Percentiles rank a stretch among this genome's conserved stretches.
phyloP scores from a whole-genome alignment of 2,329 filamentous ascomycete genomes.

The Arthroderma uncinatum region DNA sequence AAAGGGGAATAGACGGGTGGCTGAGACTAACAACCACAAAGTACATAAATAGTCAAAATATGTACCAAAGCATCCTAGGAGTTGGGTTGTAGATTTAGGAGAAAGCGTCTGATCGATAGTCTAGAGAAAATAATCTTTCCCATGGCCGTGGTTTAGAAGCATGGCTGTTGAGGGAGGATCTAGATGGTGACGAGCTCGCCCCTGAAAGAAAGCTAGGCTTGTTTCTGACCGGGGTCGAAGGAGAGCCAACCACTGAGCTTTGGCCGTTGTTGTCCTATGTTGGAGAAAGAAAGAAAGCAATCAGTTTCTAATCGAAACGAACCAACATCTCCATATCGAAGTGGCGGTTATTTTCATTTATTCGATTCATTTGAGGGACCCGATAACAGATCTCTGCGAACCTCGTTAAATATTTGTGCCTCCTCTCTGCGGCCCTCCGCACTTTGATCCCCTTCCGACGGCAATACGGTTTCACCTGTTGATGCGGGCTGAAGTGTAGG shows the following conservation, averaged over 20 bases:
- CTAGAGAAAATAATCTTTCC: conserved; percentile 36
- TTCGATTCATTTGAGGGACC: conserved; percentile 24
- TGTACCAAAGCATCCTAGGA: not conserved
- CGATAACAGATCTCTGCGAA: conserved; percentile 38
- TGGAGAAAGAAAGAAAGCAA: conserved; percentile 7
- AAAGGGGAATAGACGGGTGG: not conserved
- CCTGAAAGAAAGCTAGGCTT: not conserved
- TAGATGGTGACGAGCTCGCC: conserved; percentile 16
- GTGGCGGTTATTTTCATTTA: not conserved
- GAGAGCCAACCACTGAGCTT: not conserved
- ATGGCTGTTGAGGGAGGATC: conserved; percentile 20
- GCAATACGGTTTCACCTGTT: conserved; percentile 28
- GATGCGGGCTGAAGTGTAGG: conserved; percentile 25
- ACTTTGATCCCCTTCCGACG: conserved; percentile 26
- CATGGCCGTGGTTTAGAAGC: conserved; percentile 25
- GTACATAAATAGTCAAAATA: not conserved
- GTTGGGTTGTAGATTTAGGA: not conserved
- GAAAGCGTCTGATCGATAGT: conserved; percentile 25
- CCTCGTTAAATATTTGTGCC: conserved; percentile 36
- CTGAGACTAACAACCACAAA: not conserved
- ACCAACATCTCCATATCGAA: not conserved
- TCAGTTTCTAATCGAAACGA: conserved; percentile 12
- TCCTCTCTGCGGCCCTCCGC: conserved; percentile 28
- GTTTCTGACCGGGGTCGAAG: not conserved
- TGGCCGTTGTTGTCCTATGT: conserved; percentile 11